Percentiles rank a stretch among this genome's conserved stretches.
Evolutionary conservation across 108 stramenopile species (phyloP).

Genomic region (Cyclotella atomus): DNA sequence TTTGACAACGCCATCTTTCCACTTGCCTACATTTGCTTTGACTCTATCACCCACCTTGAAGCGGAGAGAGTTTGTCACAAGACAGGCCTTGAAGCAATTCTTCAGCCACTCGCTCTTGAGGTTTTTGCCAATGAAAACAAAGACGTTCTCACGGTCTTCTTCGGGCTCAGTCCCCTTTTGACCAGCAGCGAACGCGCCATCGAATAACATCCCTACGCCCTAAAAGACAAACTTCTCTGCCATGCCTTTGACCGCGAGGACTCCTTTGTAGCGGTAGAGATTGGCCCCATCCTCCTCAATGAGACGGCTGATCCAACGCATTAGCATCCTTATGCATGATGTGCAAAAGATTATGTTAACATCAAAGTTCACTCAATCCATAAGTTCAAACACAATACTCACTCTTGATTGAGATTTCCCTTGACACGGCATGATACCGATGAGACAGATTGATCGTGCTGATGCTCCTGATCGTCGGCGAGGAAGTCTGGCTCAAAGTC

Average conservation of each 20-base stretch:
- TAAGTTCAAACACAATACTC: no score
- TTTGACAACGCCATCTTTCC: constrained; percentile 53
- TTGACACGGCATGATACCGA: constrained; percentile 70
- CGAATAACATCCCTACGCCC: constrained; percentile 92
- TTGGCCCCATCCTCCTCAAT: constrained; percentile 84
- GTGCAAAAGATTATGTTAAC: no score
- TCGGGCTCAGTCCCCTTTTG: constrained; percentile 56
- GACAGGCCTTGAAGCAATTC: constrained; percentile 74
- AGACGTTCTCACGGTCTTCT: constrained; percentile 59
- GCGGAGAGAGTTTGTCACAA: constrained; percentile 54
- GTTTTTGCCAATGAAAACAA: constrained; percentile 94
- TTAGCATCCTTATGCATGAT: no score
- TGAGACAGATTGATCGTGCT: constrained; percentile 76
- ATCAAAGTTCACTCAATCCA: no score
- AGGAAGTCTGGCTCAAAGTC: constrained; percentile 90
- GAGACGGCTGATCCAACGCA: constrained; percentile 72
- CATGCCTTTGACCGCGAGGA: constrained; percentile 86
- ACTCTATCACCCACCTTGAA: constrained; percentile 69
- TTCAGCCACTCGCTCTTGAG: constrained; percentile 64
- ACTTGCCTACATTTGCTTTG: constrained; percentile 68
- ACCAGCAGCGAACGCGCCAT: constrained; percentile 50
- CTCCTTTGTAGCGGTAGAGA: constrained; percentile 94
- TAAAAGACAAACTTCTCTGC: constrained; percentile 93
- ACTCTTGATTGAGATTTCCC: constrained; percentile 68
- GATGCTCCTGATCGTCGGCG: constrained; percentile 56